Conservation (phyloP, 345 rosid species). For the Euphorbia pulcherrima region DNA sequence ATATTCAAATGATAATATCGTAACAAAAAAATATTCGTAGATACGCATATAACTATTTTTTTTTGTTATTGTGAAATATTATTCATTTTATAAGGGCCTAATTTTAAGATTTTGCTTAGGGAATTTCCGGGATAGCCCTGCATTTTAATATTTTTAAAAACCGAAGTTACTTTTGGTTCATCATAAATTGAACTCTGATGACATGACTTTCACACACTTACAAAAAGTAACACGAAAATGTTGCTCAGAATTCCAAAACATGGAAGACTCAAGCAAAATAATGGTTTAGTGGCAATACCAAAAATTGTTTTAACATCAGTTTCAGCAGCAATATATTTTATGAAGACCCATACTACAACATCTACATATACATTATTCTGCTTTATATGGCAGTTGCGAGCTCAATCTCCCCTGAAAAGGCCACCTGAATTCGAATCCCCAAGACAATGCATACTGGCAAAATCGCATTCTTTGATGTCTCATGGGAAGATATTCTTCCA, state of each 20-base stretch:
- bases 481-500: background rate
- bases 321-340: background rate
- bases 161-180: too few species aligned
- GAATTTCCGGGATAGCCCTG: too few species aligned
- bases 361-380: conserved; percentile 1
- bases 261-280: background rate
- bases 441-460: background rate
- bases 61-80: too few species aligned
- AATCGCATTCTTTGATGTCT: background rate
- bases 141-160: too few species aligned
- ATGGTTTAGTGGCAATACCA: background rate
- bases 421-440: background rate
- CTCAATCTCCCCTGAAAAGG: background rate
- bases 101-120: too few species aligned
- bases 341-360: background rate
- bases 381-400: background rate
- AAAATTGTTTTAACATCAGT: background rate
- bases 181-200: too few species aligned
- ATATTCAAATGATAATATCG: too few species aligned
- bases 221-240: too few species aligned
- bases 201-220: too few species aligned
- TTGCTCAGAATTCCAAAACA: background rate
- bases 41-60: too few species aligned
- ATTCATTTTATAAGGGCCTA: too few species aligned
- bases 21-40: too few species aligned